phyloP scores from a whole-genome alignment of 106 monocot genomes.

The Allium sativum region DNA sequence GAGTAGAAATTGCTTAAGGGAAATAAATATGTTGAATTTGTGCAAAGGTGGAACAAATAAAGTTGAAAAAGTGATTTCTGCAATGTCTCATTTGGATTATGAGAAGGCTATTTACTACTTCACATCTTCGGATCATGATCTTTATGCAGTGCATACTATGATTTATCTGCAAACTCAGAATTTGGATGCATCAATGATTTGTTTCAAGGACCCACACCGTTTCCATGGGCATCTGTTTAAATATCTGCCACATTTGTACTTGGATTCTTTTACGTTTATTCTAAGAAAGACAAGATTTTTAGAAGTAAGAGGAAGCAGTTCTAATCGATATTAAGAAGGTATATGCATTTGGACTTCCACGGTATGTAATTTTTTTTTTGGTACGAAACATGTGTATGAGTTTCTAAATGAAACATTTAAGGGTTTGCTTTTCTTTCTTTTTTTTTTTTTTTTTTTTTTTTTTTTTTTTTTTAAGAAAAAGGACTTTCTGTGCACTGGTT shows the following conservation, averaged over 20 bases:
- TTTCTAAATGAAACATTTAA: too few relatives aligned
- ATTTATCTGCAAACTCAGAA: conserved; percentile 77
- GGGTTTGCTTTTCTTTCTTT: too few relatives aligned
- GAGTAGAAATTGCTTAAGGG: conserved; percentile 56
- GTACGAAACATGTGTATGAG: too few relatives aligned
- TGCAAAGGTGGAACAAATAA: conserved; percentile 91
- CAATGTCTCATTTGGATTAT: conserved; percentile 78
- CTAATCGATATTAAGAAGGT: conserved; percentile 17
- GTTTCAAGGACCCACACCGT: conserved; percentile 95
- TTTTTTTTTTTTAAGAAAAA: too few relatives aligned
- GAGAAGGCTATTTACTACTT: conserved; percentile 68
- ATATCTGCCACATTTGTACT: conserved; percentile 38
- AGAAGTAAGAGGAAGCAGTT: conserved; percentile 85
- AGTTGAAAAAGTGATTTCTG: conserved; percentile 69
- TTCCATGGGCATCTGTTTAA: conserved; percentile 70
- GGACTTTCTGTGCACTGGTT: too few relatives aligned
- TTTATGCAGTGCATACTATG: conserved; percentile 66
- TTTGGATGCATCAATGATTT: conserved; percentile 78
- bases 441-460: too few relatives aligned
- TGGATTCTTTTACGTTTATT: conserved; percentile 59
- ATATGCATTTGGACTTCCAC: background rate
- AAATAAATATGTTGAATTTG: conserved; percentile 55
- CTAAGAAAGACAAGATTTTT: conserved; percentile 76
- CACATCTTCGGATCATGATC: conserved; percentile 84
- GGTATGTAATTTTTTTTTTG: too few relatives aligned